phyloP scores from a whole-genome alignment of 208 protist genomes.

The Leishmania martiniquensis region DNA sequence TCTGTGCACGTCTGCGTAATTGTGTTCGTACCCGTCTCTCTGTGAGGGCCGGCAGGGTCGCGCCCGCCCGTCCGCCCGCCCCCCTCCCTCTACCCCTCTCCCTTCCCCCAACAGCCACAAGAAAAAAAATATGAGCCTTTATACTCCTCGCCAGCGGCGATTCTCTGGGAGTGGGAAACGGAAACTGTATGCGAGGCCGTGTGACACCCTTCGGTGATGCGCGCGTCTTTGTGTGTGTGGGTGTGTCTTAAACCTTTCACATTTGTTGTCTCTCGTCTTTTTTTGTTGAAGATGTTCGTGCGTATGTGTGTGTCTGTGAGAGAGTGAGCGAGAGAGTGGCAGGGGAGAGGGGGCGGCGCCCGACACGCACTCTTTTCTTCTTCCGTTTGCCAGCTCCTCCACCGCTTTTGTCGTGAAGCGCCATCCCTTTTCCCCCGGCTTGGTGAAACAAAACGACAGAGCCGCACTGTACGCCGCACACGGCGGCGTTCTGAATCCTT shows the following conservation, averaged over 20 bases:
- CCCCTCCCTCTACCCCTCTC: too few relatives aligned
- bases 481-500: not conserved
- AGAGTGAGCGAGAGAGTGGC: not conserved
- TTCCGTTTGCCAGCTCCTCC: too few relatives aligned
- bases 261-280: not conserved
- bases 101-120: too few relatives aligned
- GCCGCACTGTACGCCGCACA: not conserved
- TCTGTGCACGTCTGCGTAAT: not conserved
- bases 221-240: not conserved
- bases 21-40: too few relatives aligned
- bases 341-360: too few relatives aligned
- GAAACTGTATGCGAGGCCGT: not conserved
- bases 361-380: too few relatives aligned
- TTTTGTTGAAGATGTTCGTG: too few relatives aligned
- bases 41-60: too few relatives aligned
- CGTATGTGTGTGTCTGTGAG: not conserved
- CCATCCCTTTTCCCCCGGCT: too few relatives aligned
- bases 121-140: too few relatives aligned
- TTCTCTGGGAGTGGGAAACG: not conserved
- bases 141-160: not conserved
- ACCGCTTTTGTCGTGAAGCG: not conserved
- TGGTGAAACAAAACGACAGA: not conserved
- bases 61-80: too few relatives aligned
- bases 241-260: not conserved
- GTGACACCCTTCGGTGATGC: not conserved